Evolutionary conservation across 2,329 filamentous ascomycete genomes (phyloP), one percentile per base, ranked within the genome.

Genomic region (Fusarium praegraminearum): DNA sequence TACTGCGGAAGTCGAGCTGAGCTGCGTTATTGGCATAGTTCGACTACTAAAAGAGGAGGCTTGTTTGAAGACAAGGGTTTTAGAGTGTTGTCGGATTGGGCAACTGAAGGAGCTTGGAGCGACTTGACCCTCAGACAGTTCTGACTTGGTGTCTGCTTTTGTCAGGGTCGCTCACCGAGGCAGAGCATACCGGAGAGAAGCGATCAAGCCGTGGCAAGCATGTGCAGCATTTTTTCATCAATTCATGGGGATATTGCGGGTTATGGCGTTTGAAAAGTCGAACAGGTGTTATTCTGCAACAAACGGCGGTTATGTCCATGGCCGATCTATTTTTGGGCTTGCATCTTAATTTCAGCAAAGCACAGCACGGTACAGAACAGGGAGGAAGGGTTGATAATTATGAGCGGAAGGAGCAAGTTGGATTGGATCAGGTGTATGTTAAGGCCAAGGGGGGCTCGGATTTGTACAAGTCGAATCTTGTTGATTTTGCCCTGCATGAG

Each of bases 251-350:
- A 55, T 45, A 69, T 69, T 61, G 64, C 54, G 68, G 68, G 68
- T 56, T 69, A 62, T 44, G 68, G 68, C 68, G 68, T 70, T 71
- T 71, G 68, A 71, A 71, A 71, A 71, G 60, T 71, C 61, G 68
- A 68, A 53, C 43, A 51, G 60, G 49, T 69, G 55, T 68, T 70
- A 56, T 71, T 69, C 58, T 69, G 50, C 67, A 71, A 65, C 55
- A 60, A 69, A 64, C 51, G 64, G 52, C 64, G 67, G 33, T 32
- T 57, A 61, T 47, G 52, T 38, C 53, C 54, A 62, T 57, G 43
- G 26, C 35, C 51, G 40, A 56, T 57, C 61, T 60, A 59, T 64
- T 69, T 67, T 65, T 33, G 53, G 58, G 41, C 44, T 65, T 68
- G 55, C 54, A 71, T 65, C 40, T 71, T 70, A 70, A 68, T 68